Percentiles rank a stretch among this genome's conserved stretches.
Conservation (phyloP, 371 early-diverging fungal species). For the Rhizopus delemar region DNA sequence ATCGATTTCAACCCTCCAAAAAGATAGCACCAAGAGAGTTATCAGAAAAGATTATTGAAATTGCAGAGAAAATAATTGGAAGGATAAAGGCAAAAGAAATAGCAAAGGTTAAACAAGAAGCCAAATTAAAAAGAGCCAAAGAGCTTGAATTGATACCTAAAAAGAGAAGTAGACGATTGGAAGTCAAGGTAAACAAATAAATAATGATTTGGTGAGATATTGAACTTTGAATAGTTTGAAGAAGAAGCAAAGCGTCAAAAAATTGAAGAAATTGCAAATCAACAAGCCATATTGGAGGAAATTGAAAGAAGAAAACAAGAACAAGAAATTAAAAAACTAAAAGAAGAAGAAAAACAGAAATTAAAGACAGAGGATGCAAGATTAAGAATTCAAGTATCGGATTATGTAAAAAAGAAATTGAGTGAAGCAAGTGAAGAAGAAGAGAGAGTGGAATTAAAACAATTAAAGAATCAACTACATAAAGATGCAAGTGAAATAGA, state of each 20-base stretch:
- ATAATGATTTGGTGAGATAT: neutral
- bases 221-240: conserved; percentile 3
- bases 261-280: conserved; percentile 4
- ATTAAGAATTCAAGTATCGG: conserved; percentile 12
- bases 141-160: conserved; percentile 23
- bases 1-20: conserved; percentile 2
- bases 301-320: conserved; percentile 2
- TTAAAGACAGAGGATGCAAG: conserved; percentile 5
- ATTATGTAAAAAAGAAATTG: conserved; percentile 3
- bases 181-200: conserved; percentile 18
- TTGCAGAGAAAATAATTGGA: conserved; percentile 7
- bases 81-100: conserved; percentile 17
- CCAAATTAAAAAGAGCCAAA: conserved; percentile 13
- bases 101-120: conserved; percentile 11
- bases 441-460: neutral
- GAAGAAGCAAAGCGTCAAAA: conserved; percentile 19
- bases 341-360: conserved; percentile 6
- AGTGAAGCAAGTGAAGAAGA: neutral
- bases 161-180: conserved; percentile 31
- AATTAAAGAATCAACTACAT: neutral
- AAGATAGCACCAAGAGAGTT: conserved; percentile 3
- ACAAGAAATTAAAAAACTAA: conserved; percentile 2
- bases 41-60: conserved; percentile 1
- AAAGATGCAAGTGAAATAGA: neutral
- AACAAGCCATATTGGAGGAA: conserved; percentile 11